phyloP scores from a whole-genome alignment of 768 basidiomycete species.

The Tricholoma sp. region DNA sequence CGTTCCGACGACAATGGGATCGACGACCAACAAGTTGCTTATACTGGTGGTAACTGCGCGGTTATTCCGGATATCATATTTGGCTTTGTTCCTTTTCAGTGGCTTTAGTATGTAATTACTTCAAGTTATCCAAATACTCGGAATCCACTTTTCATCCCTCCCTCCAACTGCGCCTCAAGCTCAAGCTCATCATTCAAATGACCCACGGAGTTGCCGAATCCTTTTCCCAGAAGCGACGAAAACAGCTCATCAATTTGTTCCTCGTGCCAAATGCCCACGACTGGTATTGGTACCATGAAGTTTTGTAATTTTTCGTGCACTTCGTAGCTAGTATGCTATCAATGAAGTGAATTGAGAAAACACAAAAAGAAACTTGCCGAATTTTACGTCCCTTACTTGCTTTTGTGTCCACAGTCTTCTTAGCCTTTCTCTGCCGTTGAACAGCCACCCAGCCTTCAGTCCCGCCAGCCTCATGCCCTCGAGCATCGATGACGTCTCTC shows the following conservation, averaged over 20 bases:
- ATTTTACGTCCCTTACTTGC: conserved; percentile 95
- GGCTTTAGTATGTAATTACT: conserved; percentile 13
- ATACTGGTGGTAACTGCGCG: background rate
- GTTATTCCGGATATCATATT: conserved; percentile 22
- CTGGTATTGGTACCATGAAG: conserved; percentile 89
- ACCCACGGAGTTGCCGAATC: conserved; percentile 40
- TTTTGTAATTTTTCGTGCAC: conserved; percentile 95
- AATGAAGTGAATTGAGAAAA: background rate
- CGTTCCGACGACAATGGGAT: background rate
- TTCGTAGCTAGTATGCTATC: conserved; percentile 56
- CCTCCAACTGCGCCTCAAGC: conserved; percentile 26
- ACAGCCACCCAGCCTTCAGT: conserved; percentile 57
- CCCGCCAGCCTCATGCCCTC: conserved; percentile 35
- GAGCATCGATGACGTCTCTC: conserved; percentile 83
- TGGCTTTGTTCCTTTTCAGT: conserved; percentile 35
- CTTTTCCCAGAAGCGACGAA: conserved; percentile 76
- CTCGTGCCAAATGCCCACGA: conserved; percentile 79
- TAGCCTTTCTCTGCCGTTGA: conserved; percentile 67
- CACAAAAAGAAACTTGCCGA: conserved; percentile 43
- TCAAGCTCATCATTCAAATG: conserved; percentile 23
- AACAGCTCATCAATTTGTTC: conserved; percentile 97
- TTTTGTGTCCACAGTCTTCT: conserved; percentile 90
- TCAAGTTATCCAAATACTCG: conserved; percentile 52
- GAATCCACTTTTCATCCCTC: conserved; percentile 41
- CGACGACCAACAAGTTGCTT: too few relatives aligned